Conservation (phyloP, 2,329 filamentous ascomycete genomes). For the Colletotrichum liaoningense region DNA sequence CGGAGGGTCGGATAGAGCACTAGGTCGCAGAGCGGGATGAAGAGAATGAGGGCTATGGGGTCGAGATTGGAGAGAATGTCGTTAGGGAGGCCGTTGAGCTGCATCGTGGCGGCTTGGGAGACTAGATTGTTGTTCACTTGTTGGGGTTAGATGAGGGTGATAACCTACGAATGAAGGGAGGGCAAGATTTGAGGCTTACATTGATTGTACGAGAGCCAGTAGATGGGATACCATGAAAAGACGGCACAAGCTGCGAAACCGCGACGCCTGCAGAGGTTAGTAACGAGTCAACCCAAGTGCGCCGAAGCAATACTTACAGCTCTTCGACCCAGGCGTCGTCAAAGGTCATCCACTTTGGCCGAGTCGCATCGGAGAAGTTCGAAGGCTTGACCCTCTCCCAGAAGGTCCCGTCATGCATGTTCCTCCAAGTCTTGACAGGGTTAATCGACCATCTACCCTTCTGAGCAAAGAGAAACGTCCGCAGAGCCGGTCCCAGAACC, state of each 20-base stretch:
- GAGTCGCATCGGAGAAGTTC: conserved; percentile 62
- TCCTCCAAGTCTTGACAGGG: conserved; percentile 68
- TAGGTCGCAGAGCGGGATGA: conserved; percentile 77
- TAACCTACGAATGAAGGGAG: neutral
- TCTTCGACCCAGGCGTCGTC: conserved; percentile 85
- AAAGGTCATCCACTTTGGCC: conserved; percentile 80
- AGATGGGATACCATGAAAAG: conserved; percentile 76
- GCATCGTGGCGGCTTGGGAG: conserved; percentile 74
- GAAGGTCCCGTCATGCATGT: conserved; percentile 67
- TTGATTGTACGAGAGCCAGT: conserved; percentile 64
- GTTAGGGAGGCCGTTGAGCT: conserved; percentile 78
- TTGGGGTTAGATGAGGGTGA: conserved; percentile 28
- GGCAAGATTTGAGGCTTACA: conserved; percentile 39
- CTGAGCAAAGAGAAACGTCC: conserved; percentile 70
- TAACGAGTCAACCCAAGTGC: neutral
- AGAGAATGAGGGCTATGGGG: conserved; percentile 86
- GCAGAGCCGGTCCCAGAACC: conserved; percentile 73
- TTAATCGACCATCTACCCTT: conserved; percentile 78
- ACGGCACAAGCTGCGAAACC: conserved; percentile 76
- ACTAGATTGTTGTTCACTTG: conserved; percentile 68
- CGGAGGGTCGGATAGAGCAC: conserved; percentile 76
- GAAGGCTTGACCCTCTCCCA: conserved; percentile 80
- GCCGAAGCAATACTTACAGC: conserved; percentile 48
- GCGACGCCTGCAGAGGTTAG: conserved; percentile 54
- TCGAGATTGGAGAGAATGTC: conserved; percentile 80